Base-by-base conservation (phyloP, 345 rosid species). In the Linum lewisii region DNA sequence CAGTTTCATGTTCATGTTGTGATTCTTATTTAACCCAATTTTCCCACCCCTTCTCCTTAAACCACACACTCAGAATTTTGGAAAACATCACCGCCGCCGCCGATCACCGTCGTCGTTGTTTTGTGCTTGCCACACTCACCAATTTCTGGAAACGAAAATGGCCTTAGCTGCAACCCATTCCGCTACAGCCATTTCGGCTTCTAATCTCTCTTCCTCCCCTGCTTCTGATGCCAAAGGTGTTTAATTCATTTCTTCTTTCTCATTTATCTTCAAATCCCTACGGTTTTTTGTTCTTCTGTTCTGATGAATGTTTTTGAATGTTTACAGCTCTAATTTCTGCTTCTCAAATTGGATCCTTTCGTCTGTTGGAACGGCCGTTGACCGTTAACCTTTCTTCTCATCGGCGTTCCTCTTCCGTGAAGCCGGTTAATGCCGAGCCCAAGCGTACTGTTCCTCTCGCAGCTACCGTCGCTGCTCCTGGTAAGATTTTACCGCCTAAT, bases 381-480 rank as follows among this genome's bases (percentile, higher is more conserved):
- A 65, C 78, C 45, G 59, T 82, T 57, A 83, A 59, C 69, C 61
- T 76, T 18, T 69, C 78, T 21, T 52, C 56, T 38, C 78, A 63
- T 52, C 78, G 75, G 53, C 76, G 88, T 24, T 51, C 66, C 26
- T 51, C 66, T 22, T 68, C 64, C 0, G 75, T 82, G 36, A 82
- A 66, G 68, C 78, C 90, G 7, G 47, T 88, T 24, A 79, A 82
- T 63, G 90, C 81, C 0, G 83, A 82, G 79, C 73, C 83, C 2
- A 91, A 76, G 45, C 62, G 79, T 42, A 86, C 75, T 24, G 82
- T 82, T 32, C 63, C 81, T 59, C 71, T 75, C 0, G 86, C 91
- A 1, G 84, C 94, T 19, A 64, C 89, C 2, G 57, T 79, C 4
- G 66, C 63, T 62, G 75, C 88, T 75, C 85, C 89, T 32, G 95